A percentile compares a stretch with the other conserved stretches of the same genome.
Conservation (phyloP, 2,329 filamentous ascomycete species). For the Exutisphaerella laricina region DNA sequence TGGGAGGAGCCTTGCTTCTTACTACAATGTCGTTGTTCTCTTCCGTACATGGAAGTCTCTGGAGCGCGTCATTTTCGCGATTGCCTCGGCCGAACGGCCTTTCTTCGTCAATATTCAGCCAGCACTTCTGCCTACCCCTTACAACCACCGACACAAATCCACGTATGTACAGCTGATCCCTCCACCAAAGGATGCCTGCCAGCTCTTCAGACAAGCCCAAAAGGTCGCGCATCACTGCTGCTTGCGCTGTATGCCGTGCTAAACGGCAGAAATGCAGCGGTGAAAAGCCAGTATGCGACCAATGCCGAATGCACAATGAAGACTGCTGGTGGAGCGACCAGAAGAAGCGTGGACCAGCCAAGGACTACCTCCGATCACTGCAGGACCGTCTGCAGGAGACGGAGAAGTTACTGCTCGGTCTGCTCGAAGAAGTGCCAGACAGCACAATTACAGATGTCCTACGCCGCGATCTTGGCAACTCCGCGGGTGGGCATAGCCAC, state of each 20-base stretch:
- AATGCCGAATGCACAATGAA: constrained; percentile 21
- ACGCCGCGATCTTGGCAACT: constrained; percentile 8
- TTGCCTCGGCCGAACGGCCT: background rate
- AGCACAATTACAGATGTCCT: constrained; percentile 10
- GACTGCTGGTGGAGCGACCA: constrained; percentile 25
- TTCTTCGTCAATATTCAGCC: too few relatives aligned
- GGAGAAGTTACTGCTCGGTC: constrained; percentile 15
- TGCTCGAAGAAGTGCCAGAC: constrained; percentile 14
- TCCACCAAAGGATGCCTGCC: constrained; percentile 10
- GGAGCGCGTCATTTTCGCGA: background rate
- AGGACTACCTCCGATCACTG: constrained; percentile 22
- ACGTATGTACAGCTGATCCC: background rate
- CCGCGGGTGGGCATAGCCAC: constrained; percentile 13
- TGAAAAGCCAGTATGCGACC: constrained; percentile 21
- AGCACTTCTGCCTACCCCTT: too few relatives aligned
- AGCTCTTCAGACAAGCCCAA: constrained; percentile 15
- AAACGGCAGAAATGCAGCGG: constrained; percentile 23
- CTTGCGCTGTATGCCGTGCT: constrained; percentile 21
- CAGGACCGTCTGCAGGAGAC: constrained; percentile 23
- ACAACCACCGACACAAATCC: constrained; percentile 1
- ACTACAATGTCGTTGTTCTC: too few relatives aligned
- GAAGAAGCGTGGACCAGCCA: constrained; percentile 24
- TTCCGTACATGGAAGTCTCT: too few relatives aligned
- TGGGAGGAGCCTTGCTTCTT: too few relatives aligned
- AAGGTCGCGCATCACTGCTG: constrained; percentile 22